Conservation (phyloP, 2,329 filamentous ascomycete genomes). For the Lasiodiplodia citricola region DNA sequence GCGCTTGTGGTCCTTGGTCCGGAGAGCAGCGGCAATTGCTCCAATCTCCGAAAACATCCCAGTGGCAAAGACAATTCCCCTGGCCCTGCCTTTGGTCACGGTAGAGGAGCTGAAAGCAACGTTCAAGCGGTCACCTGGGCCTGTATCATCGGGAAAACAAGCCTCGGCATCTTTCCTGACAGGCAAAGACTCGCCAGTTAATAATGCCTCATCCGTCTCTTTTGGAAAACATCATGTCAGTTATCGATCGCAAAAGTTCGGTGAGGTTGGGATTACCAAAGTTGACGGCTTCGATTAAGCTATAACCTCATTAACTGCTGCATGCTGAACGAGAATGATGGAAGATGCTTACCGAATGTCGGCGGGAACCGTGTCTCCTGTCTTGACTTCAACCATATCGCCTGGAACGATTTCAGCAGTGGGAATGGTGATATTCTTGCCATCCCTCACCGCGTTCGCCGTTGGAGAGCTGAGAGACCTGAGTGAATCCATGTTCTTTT, state of each 20-base stretch:
- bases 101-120: conserved; percentile 73
- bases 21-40: conserved; percentile 72
- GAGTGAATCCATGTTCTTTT: conserved; percentile 57
- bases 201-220: conserved; percentile 73
- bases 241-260: too few relatives aligned
- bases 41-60: conserved; percentile 77
- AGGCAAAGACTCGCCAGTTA: conserved; percentile 73
- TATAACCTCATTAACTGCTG: conserved; percentile 26
- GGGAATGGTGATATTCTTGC: conserved; percentile 57
- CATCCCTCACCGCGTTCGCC: conserved; percentile 57
- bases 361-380: conserved; percentile 72
- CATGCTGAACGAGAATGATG: not conserved
- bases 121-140: conserved; percentile 72
- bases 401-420: conserved; percentile 68
- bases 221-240: too few relatives aligned
- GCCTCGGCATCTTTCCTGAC: conserved; percentile 67
- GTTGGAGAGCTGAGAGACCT: conserved; percentile 54
- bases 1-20: conserved; percentile 53
- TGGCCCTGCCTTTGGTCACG: conserved; percentile 71
- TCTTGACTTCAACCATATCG: conserved; percentile 66
- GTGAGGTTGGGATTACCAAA: conserved; percentile 42
- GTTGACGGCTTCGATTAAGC: conserved; percentile 69
- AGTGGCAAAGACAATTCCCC: conserved; percentile 70
- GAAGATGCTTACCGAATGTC: conserved; percentile 58
- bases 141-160: conserved; percentile 58